Conservation (phyloP, 1,284 basidiomycete genomes). For the Neotropicomus parvogracilis region DNA sequence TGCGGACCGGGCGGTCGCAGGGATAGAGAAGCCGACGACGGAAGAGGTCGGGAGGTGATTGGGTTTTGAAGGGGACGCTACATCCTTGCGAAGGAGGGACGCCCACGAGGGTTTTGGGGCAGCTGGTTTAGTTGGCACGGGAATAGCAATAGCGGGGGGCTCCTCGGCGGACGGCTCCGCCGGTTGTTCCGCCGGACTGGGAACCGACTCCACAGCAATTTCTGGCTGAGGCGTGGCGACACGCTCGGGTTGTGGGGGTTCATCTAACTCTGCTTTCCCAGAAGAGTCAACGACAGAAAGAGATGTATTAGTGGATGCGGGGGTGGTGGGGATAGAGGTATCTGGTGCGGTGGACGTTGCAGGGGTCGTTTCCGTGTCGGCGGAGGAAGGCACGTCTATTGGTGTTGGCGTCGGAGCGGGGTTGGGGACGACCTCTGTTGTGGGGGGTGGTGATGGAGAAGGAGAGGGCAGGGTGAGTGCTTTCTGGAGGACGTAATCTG, state of each 20-base stretch:
- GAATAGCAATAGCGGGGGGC: background rate
- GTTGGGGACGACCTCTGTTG: conserved; percentile 8
- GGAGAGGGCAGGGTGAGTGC: conserved; percentile 55
- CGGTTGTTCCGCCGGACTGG: background rate
- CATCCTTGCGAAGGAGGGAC: conserved; percentile 55
- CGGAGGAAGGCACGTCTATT: conserved; percentile 36
- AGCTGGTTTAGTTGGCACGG: conserved; percentile 25
- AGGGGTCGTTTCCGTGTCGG: conserved; percentile 41
- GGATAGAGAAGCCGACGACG: conserved; percentile 66
- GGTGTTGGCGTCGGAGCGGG: conserved; percentile 8
- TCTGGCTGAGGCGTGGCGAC: conserved; percentile 18
- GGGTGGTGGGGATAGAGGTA: conserved; percentile 53
- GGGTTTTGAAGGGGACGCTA: conserved; percentile 37
- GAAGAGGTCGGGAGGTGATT: conserved; percentile 57
- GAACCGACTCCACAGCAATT: background rate
- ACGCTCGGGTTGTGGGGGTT: conserved; percentile 13
- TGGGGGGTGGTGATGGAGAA: conserved; percentile 43
- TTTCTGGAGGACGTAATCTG: conserved; percentile 48
- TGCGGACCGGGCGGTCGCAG: conserved; percentile 36
- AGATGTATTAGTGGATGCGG: conserved; percentile 58
- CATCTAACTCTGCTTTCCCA: conserved; percentile 17
- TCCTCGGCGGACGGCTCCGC: background rate
- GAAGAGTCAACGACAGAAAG: conserved; percentile 39
- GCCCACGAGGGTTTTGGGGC: conserved; percentile 61
- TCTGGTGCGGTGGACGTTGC: conserved; percentile 42